These are phyloP conservation scores for Microbotryum scabiosae DNA, from an alignment of 1,284 basidiomycete species.

Conservation along the genomic window DNA sequence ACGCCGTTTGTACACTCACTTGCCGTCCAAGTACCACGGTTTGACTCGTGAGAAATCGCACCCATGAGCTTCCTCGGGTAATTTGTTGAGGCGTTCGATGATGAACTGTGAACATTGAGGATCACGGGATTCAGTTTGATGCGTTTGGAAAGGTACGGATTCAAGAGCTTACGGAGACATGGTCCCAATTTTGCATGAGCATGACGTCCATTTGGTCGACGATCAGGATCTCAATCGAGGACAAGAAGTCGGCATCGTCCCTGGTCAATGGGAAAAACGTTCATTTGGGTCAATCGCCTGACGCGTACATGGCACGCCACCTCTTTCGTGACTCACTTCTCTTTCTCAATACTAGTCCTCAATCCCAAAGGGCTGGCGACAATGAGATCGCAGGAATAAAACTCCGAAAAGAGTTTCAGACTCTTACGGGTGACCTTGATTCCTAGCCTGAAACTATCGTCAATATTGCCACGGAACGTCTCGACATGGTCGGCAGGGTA, in stretches of 20 bases:
- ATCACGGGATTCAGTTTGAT: background rate
- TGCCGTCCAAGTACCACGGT: slow-evolving; percentile 91
- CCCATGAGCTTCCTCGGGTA: slow-evolving; percentile 86
- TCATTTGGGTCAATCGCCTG: too few species aligned
- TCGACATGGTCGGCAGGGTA: slow-evolving; percentile 86
- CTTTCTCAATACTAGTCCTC: slow-evolving; percentile 86
- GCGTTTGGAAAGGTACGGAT: background rate
- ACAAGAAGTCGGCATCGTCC: slow-evolving; percentile 79
- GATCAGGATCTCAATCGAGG: slow-evolving; percentile 88
- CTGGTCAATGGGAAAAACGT: background rate
- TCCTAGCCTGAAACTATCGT: slow-evolving; percentile 89
- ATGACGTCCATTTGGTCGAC: slow-evolving; percentile 88
- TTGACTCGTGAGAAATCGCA: slow-evolving; percentile 95
- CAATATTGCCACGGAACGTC: slow-evolving; percentile 92
- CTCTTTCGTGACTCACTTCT: slow-evolving; percentile 53
- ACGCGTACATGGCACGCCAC: background rate
- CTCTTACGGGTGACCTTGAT: slow-evolving; percentile 86
- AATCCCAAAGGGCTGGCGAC: slow-evolving; percentile 88
- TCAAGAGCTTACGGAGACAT: slow-evolving; percentile 62
- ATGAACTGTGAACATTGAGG: slow-evolving; percentile 56
- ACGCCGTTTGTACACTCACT: slow-evolving; percentile 49
- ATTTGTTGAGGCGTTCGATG: slow-evolving; percentile 69
- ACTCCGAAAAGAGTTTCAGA: slow-evolving; percentile 77
- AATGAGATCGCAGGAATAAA: slow-evolving; percentile 84
- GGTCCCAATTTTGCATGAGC: slow-evolving; percentile 99